Conservation (phyloP, 1,284 basidiomycete genomes). For the Lentinula novae-zelandiae region DNA sequence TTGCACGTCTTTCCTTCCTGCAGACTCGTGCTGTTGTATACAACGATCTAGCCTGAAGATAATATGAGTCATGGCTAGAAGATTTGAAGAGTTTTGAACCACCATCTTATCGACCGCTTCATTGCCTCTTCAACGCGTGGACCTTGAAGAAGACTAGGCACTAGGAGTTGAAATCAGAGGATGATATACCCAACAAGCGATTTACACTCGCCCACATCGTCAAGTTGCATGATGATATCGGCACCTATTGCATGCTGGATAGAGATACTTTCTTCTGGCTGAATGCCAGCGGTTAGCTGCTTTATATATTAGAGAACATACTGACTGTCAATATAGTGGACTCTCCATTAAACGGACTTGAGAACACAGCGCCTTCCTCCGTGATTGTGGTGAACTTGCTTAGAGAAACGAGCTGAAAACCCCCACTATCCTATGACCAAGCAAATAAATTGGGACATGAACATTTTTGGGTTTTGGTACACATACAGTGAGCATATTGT, state of each 20-base stretch:
- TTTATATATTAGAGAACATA: not conserved
- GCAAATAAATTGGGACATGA: slow-evolving; percentile 9
- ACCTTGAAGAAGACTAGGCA: slow-evolving; percentile 70
- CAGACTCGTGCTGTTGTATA: slow-evolving; percentile 65
- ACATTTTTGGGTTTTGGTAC: slow-evolving; percentile 14
- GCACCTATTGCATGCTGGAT: slow-evolving; percentile 79
- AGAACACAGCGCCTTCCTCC: slow-evolving; percentile 81
- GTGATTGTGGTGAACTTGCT: slow-evolving; percentile 82
- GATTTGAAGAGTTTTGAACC: not conserved
- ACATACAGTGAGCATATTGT: slow-evolving; percentile 75
- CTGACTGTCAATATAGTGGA: slow-evolving; percentile 80
- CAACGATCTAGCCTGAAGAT: slow-evolving; percentile 69
- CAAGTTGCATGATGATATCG: slow-evolving; percentile 89
- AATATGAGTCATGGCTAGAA: not conserved
- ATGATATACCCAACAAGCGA: slow-evolving; percentile 10
- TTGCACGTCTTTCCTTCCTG: slow-evolving; percentile 59
- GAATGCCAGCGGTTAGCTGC: not conserved
- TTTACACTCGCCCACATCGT: slow-evolving; percentile 72
- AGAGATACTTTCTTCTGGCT: slow-evolving; percentile 19
- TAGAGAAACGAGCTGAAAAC: slow-evolving; percentile 82
- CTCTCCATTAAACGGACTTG: slow-evolving; percentile 78
- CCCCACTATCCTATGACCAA: slow-evolving; percentile 67
- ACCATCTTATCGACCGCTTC: slow-evolving; percentile 72
- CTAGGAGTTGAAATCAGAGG: slow-evolving; percentile 31
- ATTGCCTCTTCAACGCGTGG: slow-evolving; percentile 82